Evolutionary conservation across 805 yeast species (phyloP).

Genomic region (Candida koratica): DNA sequence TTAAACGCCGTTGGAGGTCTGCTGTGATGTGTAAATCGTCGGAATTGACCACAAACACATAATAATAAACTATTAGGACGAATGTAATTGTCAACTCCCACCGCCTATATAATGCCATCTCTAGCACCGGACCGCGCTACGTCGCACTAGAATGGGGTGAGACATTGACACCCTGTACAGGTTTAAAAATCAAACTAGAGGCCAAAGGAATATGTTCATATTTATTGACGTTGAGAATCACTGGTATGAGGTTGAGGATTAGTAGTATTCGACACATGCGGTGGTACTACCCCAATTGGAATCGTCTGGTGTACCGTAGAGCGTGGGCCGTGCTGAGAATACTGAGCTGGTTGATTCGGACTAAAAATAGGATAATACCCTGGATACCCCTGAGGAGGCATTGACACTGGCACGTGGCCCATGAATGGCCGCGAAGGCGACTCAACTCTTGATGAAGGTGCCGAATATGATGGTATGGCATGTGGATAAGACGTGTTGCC

Average conservation of each 20-base stretch:
- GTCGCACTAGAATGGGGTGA: too few relatives aligned
- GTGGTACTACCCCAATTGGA: too few relatives aligned
- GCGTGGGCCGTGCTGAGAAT: conserved; percentile 1
- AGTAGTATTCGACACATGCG: too few relatives aligned
- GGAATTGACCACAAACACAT: conserved; percentile 19
- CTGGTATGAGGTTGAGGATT: too few relatives aligned
- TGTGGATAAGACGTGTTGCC: conserved; percentile 8
- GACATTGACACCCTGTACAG: too few relatives aligned
- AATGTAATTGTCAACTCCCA: conserved; percentile 26
- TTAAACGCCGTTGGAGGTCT: conserved; percentile 17
- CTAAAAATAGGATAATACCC: too few relatives aligned
- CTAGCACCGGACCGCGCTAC: too few relatives aligned
- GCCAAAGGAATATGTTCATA: too few relatives aligned
- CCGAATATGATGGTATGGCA: not conserved
- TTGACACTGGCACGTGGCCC: not conserved
- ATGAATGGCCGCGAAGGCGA: conserved; percentile 1
- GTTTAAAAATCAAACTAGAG: too few relatives aligned
- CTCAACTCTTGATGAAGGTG: not conserved
- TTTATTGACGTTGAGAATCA: too few relatives aligned
- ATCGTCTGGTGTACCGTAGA: too few relatives aligned
- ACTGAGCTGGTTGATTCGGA: not conserved
- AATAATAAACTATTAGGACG: conserved; percentile 19
- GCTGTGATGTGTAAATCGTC: conserved; percentile 12
- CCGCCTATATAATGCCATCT: conserved; percentile 2
- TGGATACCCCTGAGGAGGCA: not conserved